Evolutionary conservation across 139 green algal species (phyloP), one percentile per base, ranked within the genome.

Genomic region (Nannochloris sp.): DNA sequence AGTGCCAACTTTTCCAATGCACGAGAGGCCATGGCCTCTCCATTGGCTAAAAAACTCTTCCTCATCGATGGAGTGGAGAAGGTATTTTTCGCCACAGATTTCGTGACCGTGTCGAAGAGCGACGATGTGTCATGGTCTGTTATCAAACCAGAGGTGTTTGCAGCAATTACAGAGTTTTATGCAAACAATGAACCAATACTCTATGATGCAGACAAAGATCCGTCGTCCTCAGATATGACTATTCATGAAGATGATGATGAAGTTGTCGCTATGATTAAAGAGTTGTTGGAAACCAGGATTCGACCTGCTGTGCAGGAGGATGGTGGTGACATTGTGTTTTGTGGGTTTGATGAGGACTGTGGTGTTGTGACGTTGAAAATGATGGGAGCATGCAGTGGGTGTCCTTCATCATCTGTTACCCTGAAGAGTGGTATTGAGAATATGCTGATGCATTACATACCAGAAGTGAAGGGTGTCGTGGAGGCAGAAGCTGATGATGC

Each of bases 241-340:
- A 62, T 19, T 5, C 44, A 71, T 16, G 64, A 73, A 19, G 64
- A 73, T n/a, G 65, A 73, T 25, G 64, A 73, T 63, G 70, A 96
- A 76, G 87, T 91, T 50, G 92, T 99, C 40, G 87, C 90, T 18
- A 96, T 98, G 90, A 97, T 99, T 76, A 98, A 98, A 84, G 94
- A 99, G 82, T 80, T 99, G 60, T 75, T 99, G 55, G 94, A 98
- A 62, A 99, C 93, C 31, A 84, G 94, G 62, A 98, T 99, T 69
- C 78, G 91, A 37, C 93, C 92, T 0, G 87, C 90, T 11, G 93
- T 99, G 53, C 83, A 91, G 72, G 91, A 94, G 55, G 89, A 97
- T 65, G 93, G 92, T 4, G 94, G 94, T 3, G 94, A 99, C 76
- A 97, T 99, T 48, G 67, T 84, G 19, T 99, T 85, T 75, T 48